Percentiles rank a stretch among this genome's conserved stretches.
Conservation (phyloP, 2,329 filamentous ascomycete genomes). For the Aaosphaeria arxii region DNA sequence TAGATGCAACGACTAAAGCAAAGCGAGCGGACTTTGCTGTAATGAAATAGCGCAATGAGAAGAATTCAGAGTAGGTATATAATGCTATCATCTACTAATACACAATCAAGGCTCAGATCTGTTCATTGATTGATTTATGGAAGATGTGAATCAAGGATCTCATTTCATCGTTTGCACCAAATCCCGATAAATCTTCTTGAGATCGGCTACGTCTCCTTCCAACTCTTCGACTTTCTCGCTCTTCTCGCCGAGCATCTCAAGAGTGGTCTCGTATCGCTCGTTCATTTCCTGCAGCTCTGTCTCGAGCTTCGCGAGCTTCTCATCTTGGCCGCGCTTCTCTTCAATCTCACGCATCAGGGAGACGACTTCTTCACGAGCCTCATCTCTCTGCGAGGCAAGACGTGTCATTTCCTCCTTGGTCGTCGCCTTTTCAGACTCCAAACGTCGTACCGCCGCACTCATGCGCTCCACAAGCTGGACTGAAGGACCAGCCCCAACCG, state of each 20-base stretch:
- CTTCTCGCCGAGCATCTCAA: slow-evolving; percentile 96
- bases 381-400: slow-evolving; percentile 81
- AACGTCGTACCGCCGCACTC: slow-evolving; percentile 84
- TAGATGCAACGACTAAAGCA: background rate
- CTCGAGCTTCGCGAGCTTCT: slow-evolving; percentile 64
- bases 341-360: slow-evolving; percentile 84
- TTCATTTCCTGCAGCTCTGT: slow-evolving; percentile 66
- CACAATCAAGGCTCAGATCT: no score
- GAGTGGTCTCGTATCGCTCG: slow-evolving; percentile 79
- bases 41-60: background rate
- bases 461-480: slow-evolving; percentile 96
- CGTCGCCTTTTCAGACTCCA: slow-evolving; percentile 89
- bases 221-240: slow-evolving; percentile 93
- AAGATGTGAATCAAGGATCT: slow-evolving; percentile 5
- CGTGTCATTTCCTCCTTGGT: slow-evolving; percentile 81
- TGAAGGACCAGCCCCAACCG: slow-evolving; percentile 83
- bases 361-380: slow-evolving; percentile 89
- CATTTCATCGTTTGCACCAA: slow-evolving; percentile 81
- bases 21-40: background rate
- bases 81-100: no score
- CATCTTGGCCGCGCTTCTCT: slow-evolving; percentile 59
- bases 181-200: slow-evolving; percentile 96
- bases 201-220: slow-evolving; percentile 80
- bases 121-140: no score
- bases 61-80: background rate